A percentile compares a stretch with the other conserved stretches of the same genome.
phyloP scores from a whole-genome alignment of 345 rosid genomes.

The Carallia brachiata region DNA sequence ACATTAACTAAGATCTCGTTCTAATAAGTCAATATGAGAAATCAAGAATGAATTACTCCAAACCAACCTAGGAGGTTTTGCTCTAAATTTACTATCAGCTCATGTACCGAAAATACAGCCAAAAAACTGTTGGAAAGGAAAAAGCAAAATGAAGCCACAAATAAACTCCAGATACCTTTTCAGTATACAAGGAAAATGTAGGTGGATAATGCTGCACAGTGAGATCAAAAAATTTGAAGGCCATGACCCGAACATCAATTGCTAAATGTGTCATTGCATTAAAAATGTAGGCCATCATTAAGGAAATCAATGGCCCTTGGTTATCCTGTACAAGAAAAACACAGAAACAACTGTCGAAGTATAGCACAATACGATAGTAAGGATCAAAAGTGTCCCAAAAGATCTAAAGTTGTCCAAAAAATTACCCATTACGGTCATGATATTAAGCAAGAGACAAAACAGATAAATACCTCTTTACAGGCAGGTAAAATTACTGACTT shows the following conservation, averaged over 20 bases:
- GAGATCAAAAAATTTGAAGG: slow-evolving; percentile 71
- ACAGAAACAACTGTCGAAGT: slow-evolving; percentile 26
- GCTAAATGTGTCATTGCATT: slow-evolving; percentile 71
- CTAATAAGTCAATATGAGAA: neutral
- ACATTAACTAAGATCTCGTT: neutral
- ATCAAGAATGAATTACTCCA: too few relatives aligned
- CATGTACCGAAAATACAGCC: too few relatives aligned
- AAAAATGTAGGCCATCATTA: slow-evolving; percentile 73
- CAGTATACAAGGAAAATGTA: slow-evolving; percentile 61
- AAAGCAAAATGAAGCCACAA: too few relatives aligned
- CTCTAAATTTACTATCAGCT: too few relatives aligned
- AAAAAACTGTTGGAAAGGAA: too few relatives aligned
- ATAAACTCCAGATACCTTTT: slow-evolving; percentile 50
- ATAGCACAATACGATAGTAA: neutral
- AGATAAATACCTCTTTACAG: slow-evolving; percentile 60
- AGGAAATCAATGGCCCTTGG: slow-evolving; percentile 62
- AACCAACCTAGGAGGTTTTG: too few relatives aligned
- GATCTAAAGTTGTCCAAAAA: neutral
- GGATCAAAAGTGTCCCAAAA: neutral
- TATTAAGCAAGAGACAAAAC: neutral
- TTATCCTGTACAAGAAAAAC: slow-evolving; percentile 54
- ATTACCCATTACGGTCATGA: slow-evolving; percentile 6
- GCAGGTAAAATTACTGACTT: slow-evolving; percentile 57
- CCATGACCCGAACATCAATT: slow-evolving; percentile 83
- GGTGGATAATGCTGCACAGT: slow-evolving; percentile 64